Conservation (phyloP, 2,329 filamentous ascomycete genomes). For the Niveomyces coronatus region DNA sequence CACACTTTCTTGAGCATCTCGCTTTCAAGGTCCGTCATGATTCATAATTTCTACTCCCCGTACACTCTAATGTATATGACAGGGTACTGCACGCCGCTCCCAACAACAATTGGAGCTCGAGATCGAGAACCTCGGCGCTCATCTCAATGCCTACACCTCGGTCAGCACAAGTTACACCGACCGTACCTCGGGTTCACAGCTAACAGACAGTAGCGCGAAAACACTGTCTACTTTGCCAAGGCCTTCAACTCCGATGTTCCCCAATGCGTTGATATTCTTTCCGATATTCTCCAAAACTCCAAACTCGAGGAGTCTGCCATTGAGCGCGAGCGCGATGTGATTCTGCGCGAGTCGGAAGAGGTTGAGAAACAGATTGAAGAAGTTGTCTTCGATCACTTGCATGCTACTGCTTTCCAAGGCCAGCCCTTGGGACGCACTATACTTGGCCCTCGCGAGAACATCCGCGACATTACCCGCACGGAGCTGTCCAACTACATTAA, state of each 20-base stretch:
- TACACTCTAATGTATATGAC: not conserved
- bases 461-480: constrained; percentile 84
- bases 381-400: constrained; percentile 97
- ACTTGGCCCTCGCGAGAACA: constrained; percentile 95
- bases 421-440: constrained; percentile 97
- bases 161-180: constrained; percentile 44
- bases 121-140: constrained; percentile 99
- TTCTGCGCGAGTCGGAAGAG: constrained; percentile 96
- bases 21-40: constrained; percentile 78
- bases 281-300: constrained; percentile 98
- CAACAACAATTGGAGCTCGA: constrained; percentile 98
- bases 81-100: constrained; percentile 89
- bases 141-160: constrained; percentile 99
- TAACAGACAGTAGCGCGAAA: constrained; percentile 63
- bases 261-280: constrained; percentile 92
- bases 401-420: constrained; percentile 94
- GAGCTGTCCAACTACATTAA: constrained; percentile 96
- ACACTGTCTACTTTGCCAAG: constrained; percentile 99
- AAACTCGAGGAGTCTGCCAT: constrained; percentile 90
- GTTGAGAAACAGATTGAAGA: constrained; percentile 99
- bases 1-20: constrained; percentile 98
- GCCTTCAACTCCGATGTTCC: constrained; percentile 97
- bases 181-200: constrained; percentile 13
- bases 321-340: constrained; percentile 97
- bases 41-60: not conserved